Percentiles rank a stretch among this genome's conserved stretches.
These are phyloP conservation scores for Erythrobasidium yunnanense DNA, from an alignment of 768 basidiomycete genomes.

Conservation along the genomic window DNA sequence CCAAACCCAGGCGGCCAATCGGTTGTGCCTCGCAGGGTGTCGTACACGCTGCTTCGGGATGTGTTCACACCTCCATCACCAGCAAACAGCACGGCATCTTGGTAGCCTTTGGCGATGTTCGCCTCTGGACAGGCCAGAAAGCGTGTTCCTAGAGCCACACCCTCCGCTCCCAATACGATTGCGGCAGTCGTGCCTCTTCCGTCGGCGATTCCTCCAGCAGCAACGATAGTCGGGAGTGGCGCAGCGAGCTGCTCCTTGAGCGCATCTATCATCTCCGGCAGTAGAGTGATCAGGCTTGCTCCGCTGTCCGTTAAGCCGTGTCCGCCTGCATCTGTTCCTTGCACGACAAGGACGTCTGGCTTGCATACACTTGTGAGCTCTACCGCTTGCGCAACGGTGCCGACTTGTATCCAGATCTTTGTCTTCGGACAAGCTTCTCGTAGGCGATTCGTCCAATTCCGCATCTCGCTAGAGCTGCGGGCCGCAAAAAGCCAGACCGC, in stretches of 20 bases:
- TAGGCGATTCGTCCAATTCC: not conserved
- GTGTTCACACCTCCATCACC: conserved; percentile 15
- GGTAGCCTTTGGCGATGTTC: conserved; percentile 16
- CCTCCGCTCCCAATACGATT: conserved; percentile 9
- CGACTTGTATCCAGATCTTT: conserved; percentile 18
- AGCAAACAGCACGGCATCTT: not conserved
- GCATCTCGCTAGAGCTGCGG: not conserved
- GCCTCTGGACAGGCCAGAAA: conserved; percentile 9
- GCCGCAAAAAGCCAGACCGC: conserved; percentile 20
- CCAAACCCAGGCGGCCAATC: conserved; percentile 18
- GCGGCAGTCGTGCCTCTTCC: conserved; percentile 7
- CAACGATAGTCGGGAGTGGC: not conserved
- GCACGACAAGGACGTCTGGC: conserved; percentile 14
- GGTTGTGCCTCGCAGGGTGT: conserved; percentile 11
- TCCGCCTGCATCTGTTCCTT: conserved; percentile 17
- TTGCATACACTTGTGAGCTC: not conserved
- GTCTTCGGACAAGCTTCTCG: conserved; percentile 1
- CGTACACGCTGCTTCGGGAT: conserved; percentile 2
- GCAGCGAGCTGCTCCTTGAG: not conserved
- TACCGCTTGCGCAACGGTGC: not conserved
- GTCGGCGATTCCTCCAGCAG: conserved; percentile 6
- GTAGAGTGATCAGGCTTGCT: not conserved
- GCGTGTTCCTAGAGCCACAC: conserved; percentile 8
- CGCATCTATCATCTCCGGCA: conserved; percentile 1
- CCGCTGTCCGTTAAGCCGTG: conserved; percentile 4